Evolutionary conservation across 148 eudicot species (phyloP), one percentile per base, ranked within the genome.

Genomic region (Heliosperma pusillum): DNA sequence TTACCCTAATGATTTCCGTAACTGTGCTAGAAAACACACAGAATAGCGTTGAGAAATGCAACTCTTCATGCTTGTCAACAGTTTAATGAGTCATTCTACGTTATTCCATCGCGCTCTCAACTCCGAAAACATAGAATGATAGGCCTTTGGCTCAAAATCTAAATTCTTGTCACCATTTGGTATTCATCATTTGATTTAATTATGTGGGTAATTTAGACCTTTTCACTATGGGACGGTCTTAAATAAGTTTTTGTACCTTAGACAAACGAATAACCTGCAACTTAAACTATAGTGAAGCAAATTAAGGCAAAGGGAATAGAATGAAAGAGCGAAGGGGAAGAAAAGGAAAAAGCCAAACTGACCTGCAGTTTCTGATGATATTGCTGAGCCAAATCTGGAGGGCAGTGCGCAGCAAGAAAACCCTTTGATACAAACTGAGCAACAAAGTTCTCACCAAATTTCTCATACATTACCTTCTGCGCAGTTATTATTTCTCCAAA

Each of bases 401-500:
- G 82, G 84, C 99, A 92, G 79, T 88, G 88, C 7, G 86, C 85
- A 81, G 86, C 74, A 65, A 77, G 88, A 16, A 88, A 89, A 61
- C 88, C 92, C 85, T 89, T 88, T 26, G 92, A 85, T 61, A 88
- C 87, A 76, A 95, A 87, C 60, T 85, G 85, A 57, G 83, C 76
- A 57, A 95, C 85, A 82, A 89, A 95, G 72, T 85, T 89, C 57
- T 89, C 89, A 55, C 99, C 99, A 82, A 90, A 85, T 76, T 90
- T 92, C 76, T 95, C 97, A 76, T 90, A 95, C 97, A 95, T 95
- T 80, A 92, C 86, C 90, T 90, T 90, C 81, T 92, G 99, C 30
- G 94, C 99, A 45, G 82, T 58, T 25, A 95, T 90, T 68, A 95
- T 95, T 83, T 95, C 99, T 67, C 89, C 92, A 60, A 95, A 85